Evolutionary conservation across 2,329 filamentous ascomycete species (phyloP), one percentile per base, ranked within the genome.

Genomic region (Aspergillus tanneri): DNA sequence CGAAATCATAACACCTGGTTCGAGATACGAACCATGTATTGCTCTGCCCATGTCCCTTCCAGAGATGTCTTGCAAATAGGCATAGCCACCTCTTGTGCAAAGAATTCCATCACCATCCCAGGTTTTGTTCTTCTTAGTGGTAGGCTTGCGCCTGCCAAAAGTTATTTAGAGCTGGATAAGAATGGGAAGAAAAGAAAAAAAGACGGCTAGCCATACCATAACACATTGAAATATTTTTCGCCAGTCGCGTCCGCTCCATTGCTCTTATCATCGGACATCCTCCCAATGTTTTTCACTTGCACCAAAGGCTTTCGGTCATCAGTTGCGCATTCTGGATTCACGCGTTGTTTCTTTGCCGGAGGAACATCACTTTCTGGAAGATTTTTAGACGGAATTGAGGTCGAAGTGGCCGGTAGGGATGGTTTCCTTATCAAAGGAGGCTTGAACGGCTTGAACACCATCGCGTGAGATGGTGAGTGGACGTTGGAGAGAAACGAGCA

Each of bases 51-150:
- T 77, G 16, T 84, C 79, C 62, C 77, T 79, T 3, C 85, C 85
- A 0, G 78, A 78, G 9, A 80, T 75, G 62, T 88, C 83, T 50
- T 83, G 79, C 12, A 88, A 72, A 44, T 73, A 75, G 3, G 79
- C 83, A 60, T 78, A 79, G 3, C 83, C 83, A 27, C 75, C 77
- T 2, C 72, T 67, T 3, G 85, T 73, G 3, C 75, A 73, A 7
- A 88, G 72, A 2, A 87, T 75, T 2, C 84, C 86, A 66, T 89
- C 86, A 2, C 85, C 85, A 59, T 88, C 85, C 85, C 86, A 89
- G 4, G 84, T 88, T 64, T 88, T 88, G 66, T 88, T 82, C 69
- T 88, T 89, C 66, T 87, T 88, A 5, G 73, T 79, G 0, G 84
- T 87, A 43, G 78, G 80, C 65, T 86, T 87, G 16, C 86, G 81